A percentile compares a stretch with the other conserved stretches of the same genome.
Evolutionary conservation across 2,329 filamentous ascomycete species (phyloP).

Genomic region (Tolypocladium capitatum): DNA sequence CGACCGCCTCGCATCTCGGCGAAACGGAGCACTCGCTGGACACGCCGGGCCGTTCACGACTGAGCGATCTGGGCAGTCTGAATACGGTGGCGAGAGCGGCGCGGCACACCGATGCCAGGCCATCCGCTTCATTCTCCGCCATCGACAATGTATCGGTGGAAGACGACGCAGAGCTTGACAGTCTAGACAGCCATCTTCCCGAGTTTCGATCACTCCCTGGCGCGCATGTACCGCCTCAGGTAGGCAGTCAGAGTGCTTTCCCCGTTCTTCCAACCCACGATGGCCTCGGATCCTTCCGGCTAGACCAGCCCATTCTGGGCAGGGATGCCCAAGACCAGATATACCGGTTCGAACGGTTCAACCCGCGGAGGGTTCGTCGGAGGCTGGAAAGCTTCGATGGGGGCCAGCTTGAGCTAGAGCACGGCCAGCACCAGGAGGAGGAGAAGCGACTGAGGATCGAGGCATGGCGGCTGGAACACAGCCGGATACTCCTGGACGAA

Average conservation of each 20-base stretch:
- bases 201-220: constrained; percentile 60
- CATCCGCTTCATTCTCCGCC: constrained; percentile 24
- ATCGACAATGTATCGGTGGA: constrained; percentile 29
- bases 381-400: constrained; percentile 40
- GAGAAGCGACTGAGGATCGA: constrained; percentile 80
- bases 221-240: constrained; percentile 10
- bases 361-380: constrained; percentile 51
- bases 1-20: constrained; percentile 54
- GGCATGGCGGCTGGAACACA: constrained; percentile 84
- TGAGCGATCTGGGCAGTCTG: constrained; percentile 72
- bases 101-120: constrained; percentile 29
- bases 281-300: constrained; percentile 72
- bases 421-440: constrained; percentile 45
- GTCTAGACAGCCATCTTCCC: constrained; percentile 80
- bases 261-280: constrained; percentile 84
- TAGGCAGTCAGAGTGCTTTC: constrained; percentile 30
- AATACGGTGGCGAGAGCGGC: constrained; percentile 53
- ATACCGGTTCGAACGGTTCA: constrained; percentile 80
- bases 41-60: constrained; percentile 54
- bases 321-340: constrained; percentile 64
- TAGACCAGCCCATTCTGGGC: constrained; percentile 41
- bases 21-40: constrained; percentile 53
- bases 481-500: constrained; percentile 69
- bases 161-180: constrained; percentile 75
- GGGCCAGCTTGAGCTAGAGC: constrained; percentile 36